These are phyloP conservation scores for Gamarada debralockiae DNA, from an alignment of 495 filamentous ascomycete species.

Conservation along the genomic window DNA sequence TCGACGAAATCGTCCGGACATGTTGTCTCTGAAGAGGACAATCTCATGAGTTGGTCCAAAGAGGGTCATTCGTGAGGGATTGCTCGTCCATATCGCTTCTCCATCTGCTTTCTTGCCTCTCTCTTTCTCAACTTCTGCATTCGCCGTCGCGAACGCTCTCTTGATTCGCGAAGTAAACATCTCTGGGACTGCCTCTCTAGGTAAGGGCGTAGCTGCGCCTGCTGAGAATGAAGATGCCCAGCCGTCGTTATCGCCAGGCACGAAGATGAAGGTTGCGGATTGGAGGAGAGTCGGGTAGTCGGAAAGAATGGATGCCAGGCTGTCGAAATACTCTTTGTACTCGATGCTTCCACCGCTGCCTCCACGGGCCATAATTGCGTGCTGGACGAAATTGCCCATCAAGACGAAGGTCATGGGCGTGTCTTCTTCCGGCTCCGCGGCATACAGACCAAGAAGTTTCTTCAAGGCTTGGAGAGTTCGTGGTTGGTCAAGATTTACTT, in stretches of 20 bases:
- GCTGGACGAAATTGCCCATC: slow-evolving; percentile 77
- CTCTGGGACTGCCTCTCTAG: slow-evolving; percentile 71
- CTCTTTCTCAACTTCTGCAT: slow-evolving; percentile 53
- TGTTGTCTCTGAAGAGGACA: slow-evolving; percentile 80
- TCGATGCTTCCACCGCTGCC: slow-evolving; percentile 70
- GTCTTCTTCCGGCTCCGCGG: slow-evolving; percentile 52
- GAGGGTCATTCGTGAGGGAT: slow-evolving; percentile 73
- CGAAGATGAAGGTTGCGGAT: slow-evolving; percentile 78
- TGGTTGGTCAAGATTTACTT: slow-evolving; percentile 81
- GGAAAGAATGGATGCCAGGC: slow-evolving; percentile 73
- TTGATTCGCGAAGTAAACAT: slow-evolving; percentile 81
- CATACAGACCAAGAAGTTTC: slow-evolving; percentile 69
- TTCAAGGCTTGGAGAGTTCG: slow-evolving; percentile 70
- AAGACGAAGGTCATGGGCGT: slow-evolving; percentile 77
- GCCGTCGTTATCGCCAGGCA: slow-evolving; percentile 93
- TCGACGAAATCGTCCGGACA: slow-evolving; percentile 70
- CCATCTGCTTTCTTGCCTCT: slow-evolving; percentile 45
- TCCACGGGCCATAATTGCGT: slow-evolving; percentile 66
- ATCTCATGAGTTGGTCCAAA: slow-evolving; percentile 87
- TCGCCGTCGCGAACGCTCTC: slow-evolving; percentile 73
- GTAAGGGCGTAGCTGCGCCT: slow-evolving; percentile 73
- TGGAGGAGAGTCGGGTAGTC: slow-evolving; percentile 84
- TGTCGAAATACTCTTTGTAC: slow-evolving; percentile 93
- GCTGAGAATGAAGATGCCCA: slow-evolving; percentile 83
- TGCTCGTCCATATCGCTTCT: slow-evolving; percentile 82